Evolutionary conservation across 306 rosid genomes (phyloP).

Genomic region (Dalbergia cultrata): DNA sequence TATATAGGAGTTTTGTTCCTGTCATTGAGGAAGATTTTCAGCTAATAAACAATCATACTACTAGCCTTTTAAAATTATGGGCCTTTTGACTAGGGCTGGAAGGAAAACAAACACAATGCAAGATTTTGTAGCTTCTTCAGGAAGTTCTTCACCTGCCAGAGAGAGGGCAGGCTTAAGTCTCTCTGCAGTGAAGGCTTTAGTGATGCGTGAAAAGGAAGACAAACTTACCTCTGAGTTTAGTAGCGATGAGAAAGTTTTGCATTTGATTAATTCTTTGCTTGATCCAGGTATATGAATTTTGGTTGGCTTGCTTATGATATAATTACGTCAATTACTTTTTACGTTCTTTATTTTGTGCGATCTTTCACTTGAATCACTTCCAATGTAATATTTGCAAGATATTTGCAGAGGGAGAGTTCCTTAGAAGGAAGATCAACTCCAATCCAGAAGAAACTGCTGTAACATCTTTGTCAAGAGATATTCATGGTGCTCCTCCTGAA

Average conservation of each 20-base stretch:
- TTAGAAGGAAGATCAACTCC: conserved; percentile 63
- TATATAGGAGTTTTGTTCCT: conserved; percentile 23
- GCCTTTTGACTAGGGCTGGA: conserved; percentile 76
- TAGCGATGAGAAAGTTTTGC: conserved; percentile 65
- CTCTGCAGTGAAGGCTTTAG: conserved; percentile 81
- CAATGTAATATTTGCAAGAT: conserved; percentile 69
- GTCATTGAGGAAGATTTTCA: conserved; percentile 34
- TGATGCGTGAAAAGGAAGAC: conserved; percentile 86
- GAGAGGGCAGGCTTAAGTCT: conserved; percentile 83
- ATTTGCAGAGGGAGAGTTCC: conserved; percentile 82
- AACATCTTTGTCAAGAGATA: conserved; percentile 73
- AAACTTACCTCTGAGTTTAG: conserved; percentile 64
- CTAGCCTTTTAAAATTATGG: conserved; percentile 40
- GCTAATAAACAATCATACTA: conserved; percentile 25
- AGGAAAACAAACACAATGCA: conserved; percentile 83
- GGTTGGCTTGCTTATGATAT: conserved; percentile 39
- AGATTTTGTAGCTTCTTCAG: conserved; percentile 72
- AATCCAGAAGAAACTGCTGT: conserved; percentile 54
- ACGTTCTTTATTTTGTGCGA: conserved; percentile 51
- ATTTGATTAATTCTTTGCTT: conserved; percentile 72
- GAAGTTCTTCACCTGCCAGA: conserved; percentile 69
- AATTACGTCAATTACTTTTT: conserved; percentile 28
- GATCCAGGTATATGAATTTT: conserved; percentile 74
- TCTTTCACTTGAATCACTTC: conserved; percentile 62
- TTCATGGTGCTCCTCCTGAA: conserved; percentile 94